Conservation (phyloP, 2,329 filamentous ascomycete genomes). For the Elsinoe perseae region DNA sequence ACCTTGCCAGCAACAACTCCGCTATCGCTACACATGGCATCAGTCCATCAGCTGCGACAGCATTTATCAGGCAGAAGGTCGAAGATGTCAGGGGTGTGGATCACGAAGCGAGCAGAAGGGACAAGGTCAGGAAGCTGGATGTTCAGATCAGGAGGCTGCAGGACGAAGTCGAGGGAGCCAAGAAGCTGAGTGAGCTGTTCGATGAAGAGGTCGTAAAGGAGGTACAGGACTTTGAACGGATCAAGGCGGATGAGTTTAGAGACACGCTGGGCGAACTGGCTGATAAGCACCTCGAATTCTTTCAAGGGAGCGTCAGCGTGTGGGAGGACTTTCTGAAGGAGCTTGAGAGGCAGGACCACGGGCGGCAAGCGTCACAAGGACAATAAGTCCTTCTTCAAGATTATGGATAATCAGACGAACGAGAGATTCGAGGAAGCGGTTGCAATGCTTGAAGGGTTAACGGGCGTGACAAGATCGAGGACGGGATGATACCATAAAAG, state of each 20-base stretch:
- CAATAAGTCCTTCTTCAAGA: not conserved
- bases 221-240: conserved; percentile 87
- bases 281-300: conserved; percentile 80
- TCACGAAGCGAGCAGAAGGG: conserved; percentile 82
- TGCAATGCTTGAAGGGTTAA: no score
- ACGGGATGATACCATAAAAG: conserved; percentile 5
- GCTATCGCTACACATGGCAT: conserved; percentile 39
- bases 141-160: conserved; percentile 88
- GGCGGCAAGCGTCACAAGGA: conserved; percentile 15
- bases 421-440: not conserved
- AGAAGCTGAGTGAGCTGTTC: conserved; percentile 81
- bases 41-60: conserved; percentile 57
- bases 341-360: conserved; percentile 63
- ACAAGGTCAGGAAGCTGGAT: conserved; percentile 82
- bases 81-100: conserved; percentile 96
- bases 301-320: conserved; percentile 65
- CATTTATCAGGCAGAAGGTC: conserved; percentile 87
- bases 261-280: conserved; percentile 75
- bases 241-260: conserved; percentile 90
- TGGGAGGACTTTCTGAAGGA: conserved; percentile 89
- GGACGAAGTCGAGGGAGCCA: conserved; percentile 77
- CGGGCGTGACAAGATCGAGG: no score
- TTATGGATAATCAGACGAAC: no score
- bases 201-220: conserved; percentile 94
- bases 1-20: conserved; percentile 53